These are phyloP conservation scores for Brassica cretica DNA, from an alignment of 345 rosid species.

Conservation along the genomic window DNA sequence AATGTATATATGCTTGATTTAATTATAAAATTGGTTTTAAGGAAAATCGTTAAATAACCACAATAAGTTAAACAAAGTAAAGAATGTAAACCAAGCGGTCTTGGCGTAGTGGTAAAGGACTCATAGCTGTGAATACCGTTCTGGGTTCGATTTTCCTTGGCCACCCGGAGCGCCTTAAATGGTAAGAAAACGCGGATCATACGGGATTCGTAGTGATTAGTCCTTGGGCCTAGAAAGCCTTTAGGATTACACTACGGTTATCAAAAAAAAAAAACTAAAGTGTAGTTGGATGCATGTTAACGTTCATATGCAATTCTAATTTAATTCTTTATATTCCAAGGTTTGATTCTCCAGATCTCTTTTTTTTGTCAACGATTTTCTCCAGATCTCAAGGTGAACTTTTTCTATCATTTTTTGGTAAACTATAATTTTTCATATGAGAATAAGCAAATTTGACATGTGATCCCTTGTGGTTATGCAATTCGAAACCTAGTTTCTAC, in stretches of 20 bases:
- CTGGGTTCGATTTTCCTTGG: no score
- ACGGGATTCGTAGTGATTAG: no score
- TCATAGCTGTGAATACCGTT: no score
- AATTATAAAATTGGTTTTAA: background rate
- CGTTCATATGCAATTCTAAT: background rate
- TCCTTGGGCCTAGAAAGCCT: no score
- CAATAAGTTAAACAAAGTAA: background rate
- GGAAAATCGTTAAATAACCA: background rate
- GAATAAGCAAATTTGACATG: background rate
- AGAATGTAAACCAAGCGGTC: background rate
- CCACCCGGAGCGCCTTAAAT: no score
- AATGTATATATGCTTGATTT: background rate
- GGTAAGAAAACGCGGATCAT: no score
- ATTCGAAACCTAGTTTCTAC: background rate
- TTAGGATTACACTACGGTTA: no score
- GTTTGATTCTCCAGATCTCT: slow-evolving; percentile 8
- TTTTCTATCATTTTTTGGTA: background rate
- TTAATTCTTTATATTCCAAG: background rate
- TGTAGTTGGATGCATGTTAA: slow-evolving; percentile 17
- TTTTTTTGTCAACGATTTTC: background rate
- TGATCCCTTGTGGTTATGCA: background rate
- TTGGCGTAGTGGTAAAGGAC: no score
- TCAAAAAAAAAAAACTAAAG: background rate
- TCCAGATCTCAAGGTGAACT: slow-evolving; percentile 15
- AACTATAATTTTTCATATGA: background rate